These are phyloP conservation scores for Penicillium sp. DNA, from an alignment of 2,329 filamentous ascomycete species.

Conservation along the genomic window DNA sequence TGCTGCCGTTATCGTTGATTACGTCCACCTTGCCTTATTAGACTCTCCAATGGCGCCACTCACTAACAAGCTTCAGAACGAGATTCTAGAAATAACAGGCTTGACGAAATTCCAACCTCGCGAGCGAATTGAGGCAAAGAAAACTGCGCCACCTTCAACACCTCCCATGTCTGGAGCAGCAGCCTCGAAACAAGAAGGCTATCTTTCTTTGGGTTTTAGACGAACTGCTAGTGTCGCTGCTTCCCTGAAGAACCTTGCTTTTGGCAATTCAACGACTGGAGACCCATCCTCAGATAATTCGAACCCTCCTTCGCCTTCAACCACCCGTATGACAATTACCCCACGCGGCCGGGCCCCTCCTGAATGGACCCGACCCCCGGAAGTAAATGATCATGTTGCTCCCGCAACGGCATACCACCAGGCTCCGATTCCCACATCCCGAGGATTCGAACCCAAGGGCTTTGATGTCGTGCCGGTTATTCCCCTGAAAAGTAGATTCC, in stretches of 20 bases:
- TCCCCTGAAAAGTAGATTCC: constrained; percentile 77
- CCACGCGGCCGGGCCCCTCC: constrained; percentile 54
- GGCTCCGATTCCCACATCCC: constrained; percentile 75
- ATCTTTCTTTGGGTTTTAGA: constrained; percentile 60
- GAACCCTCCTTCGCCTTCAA: constrained; percentile 32
- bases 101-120: constrained; percentile 41
- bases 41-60: constrained; percentile 72
- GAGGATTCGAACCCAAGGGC: constrained; percentile 67
- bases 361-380: constrained; percentile 66
- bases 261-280: constrained; percentile 47
- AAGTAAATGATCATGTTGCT: constrained; percentile 69
- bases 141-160: constrained; percentile 43
- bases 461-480: constrained; percentile 61
- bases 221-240: constrained; percentile 65
- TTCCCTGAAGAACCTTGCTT: constrained; percentile 62
- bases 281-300: constrained; percentile 30
- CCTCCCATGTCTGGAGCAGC: constrained; percentile 48
- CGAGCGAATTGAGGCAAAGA: constrained; percentile 37
- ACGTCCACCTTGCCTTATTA: constrained; percentile 74
- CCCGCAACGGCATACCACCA: constrained; percentile 71
- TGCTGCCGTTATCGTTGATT: constrained; percentile 81
- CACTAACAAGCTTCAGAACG: constrained; percentile 71
- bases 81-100: constrained; percentile 47
- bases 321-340: constrained; percentile 41
- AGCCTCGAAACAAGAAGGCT: constrained; percentile 58